phyloP scores from a whole-genome alignment of 768 basidiomycete species.

The Lactarius pseudohatsudake region DNA sequence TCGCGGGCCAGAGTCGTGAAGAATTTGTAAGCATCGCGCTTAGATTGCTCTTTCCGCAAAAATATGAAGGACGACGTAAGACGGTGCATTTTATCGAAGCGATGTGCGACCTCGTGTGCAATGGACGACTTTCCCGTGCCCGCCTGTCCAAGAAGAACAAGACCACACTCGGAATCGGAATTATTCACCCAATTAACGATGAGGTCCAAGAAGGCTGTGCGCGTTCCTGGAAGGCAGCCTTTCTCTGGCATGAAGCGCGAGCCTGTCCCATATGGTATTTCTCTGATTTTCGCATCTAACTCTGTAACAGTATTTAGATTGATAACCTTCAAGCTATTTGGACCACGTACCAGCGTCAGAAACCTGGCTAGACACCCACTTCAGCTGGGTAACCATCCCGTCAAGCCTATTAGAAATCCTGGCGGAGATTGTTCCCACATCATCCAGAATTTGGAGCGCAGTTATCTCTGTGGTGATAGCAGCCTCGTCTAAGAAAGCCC shows the following conservation, averaged over 20 bases:
- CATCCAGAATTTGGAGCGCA: not conserved
- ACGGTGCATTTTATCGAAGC: too few species aligned
- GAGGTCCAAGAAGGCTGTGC: constrained; percentile 2
- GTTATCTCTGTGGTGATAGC: not conserved
- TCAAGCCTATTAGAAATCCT: not conserved
- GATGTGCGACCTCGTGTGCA: too few species aligned
- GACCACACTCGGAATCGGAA: not conserved
- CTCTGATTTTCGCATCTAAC: not conserved
- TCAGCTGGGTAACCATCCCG: not conserved
- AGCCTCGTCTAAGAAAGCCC: not conserved
- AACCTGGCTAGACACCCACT: too few species aligned
- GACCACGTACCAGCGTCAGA: too few species aligned
- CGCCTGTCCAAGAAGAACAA: not conserved
- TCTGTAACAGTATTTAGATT: not conserved
- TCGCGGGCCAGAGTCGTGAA: too few species aligned
- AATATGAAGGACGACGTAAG: too few species aligned
- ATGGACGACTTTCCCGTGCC: not conserved
- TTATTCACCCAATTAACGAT: not conserved
- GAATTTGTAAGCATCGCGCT: too few species aligned
- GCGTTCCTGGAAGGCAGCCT: not conserved
- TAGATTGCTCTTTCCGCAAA: too few species aligned
- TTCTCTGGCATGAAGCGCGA: not conserved
- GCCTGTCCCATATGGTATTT: not conserved
- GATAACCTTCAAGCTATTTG: not conserved
- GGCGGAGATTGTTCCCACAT: not conserved